Conservation (phyloP, 2,329 filamentous ascomycete genomes). For the Lasiodiplodia citricola region DNA sequence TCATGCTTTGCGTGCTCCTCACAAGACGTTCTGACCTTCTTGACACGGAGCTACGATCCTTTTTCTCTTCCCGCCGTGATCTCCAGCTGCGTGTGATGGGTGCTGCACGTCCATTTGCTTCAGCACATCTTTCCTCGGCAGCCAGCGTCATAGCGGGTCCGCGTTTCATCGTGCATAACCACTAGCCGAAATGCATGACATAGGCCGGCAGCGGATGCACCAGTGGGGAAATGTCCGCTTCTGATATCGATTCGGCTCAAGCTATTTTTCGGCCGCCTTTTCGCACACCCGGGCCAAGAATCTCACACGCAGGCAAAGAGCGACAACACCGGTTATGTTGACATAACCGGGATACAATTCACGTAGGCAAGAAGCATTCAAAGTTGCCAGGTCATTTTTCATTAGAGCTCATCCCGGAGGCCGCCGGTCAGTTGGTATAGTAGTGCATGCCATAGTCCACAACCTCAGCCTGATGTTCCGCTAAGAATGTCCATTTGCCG, state of each 20-base stretch:
- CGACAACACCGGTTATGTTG: neutral
- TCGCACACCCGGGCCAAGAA: neutral
- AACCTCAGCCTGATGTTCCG: neutral
- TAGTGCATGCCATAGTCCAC: conserved; percentile 1
- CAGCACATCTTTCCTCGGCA: neutral
- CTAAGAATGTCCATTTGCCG: neutral
- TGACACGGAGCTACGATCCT: neutral
- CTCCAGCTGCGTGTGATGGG: neutral
- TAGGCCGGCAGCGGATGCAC: conserved; percentile 6
- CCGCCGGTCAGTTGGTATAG: neutral
- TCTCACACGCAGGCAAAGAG: neutral
- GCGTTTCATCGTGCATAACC: neutral
- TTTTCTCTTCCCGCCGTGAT: neutral
- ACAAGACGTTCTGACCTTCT: neutral
- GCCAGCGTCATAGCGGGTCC: neutral
- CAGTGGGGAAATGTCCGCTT: neutral
- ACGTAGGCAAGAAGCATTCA: neutral
- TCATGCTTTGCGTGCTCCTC: neutral
- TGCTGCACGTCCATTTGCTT: neutral
- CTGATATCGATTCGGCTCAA: neutral
- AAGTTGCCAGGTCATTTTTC: neutral
- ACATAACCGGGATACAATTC: neutral
- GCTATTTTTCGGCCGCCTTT: neutral
- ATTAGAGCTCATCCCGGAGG: conserved; percentile 1
- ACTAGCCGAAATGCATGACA: neutral